Conservation (phyloP, 1,139 yeast species). For the Geotrichum histeridarum region DNA sequence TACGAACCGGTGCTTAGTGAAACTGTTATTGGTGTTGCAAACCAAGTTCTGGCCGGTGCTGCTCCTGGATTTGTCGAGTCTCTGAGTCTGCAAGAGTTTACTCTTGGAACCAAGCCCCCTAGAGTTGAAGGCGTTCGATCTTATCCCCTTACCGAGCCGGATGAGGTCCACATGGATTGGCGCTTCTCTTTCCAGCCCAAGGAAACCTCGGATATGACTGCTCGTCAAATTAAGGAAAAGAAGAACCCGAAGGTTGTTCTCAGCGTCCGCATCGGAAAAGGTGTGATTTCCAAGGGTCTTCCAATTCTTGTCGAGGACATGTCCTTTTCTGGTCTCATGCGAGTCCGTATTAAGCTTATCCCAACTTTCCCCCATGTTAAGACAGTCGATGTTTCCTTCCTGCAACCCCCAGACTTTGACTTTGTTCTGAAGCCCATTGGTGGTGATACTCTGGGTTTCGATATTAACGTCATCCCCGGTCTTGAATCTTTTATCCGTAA, state of each 20-base stretch:
- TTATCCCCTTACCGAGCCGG: constrained; percentile 77
- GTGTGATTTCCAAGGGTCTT: constrained; percentile 39
- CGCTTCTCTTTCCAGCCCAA: constrained; percentile 83
- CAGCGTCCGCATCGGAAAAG: constrained; percentile 42
- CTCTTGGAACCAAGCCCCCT: constrained; percentile 93
- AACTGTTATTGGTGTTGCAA: constrained; percentile 78
- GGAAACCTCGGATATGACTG: constrained; percentile 72
- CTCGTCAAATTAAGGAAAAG: constrained; percentile 73
- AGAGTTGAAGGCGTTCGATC: constrained; percentile 86
- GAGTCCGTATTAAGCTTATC: constrained; percentile 86
- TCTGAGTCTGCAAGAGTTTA: constrained; percentile 80
- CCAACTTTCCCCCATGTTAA: constrained; percentile 86
- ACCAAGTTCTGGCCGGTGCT: constrained; percentile 67
- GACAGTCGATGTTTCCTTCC: constrained; percentile 75
- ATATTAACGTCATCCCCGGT: constrained; percentile 81
- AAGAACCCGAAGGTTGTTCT: constrained; percentile 68
- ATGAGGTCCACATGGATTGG: constrained; percentile 95
- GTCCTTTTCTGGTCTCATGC: constrained; percentile 63
- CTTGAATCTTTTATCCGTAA: constrained; percentile 72
- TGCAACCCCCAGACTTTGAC: constrained; percentile 84
- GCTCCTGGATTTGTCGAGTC: constrained; percentile 79
- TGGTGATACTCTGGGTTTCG: constrained; percentile 79
- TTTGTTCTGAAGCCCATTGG: constrained; percentile 71
- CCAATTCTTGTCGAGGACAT: constrained; percentile 43
- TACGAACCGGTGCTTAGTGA: constrained; percentile 88